phyloP scores from a whole-genome alignment of 2,329 filamentous ascomycete species.

The Hypoxylon sp. region DNA sequence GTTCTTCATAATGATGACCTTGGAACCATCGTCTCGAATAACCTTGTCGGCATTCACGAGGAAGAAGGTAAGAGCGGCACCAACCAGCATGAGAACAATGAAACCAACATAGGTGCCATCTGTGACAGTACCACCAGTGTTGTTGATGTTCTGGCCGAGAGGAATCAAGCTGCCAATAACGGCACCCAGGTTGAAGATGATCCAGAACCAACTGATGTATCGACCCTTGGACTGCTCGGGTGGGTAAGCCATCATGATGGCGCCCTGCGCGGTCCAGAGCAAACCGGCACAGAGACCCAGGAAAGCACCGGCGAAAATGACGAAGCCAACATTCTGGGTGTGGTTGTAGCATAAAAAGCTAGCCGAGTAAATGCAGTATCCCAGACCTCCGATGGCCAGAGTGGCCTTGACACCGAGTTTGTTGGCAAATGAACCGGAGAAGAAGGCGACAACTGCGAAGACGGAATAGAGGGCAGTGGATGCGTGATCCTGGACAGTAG shows the following conservation, averaged over 20 bases:
- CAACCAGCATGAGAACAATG: constrained; percentile 78
- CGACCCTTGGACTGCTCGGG: constrained; percentile 85
- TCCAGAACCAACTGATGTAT: constrained; percentile 94
- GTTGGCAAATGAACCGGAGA: constrained; percentile 85
- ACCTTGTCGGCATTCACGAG: constrained; percentile 77
- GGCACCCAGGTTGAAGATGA: constrained; percentile 93
- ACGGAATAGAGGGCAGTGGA: constrained; percentile 64
- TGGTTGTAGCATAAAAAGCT: constrained; percentile 80
- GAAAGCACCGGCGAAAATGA: constrained; percentile 81
- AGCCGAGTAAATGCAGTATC: constrained; percentile 82
- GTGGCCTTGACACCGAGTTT: constrained; percentile 78
- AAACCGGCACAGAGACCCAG: constrained; percentile 85
- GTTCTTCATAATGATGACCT: constrained; percentile 82
- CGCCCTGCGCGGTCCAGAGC: constrained; percentile 86
- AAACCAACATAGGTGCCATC: constrained; percentile 84
- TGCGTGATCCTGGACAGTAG: constrained; percentile 73
- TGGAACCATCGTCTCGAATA: constrained; percentile 77
- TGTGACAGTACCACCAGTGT: constrained; percentile 63
- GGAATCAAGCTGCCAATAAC: constrained; percentile 87
- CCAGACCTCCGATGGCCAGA: constrained; percentile 79
- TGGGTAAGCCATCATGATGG: constrained; percentile 93
- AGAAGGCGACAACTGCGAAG: constrained; percentile 74
- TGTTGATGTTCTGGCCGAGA: constrained; percentile 80
- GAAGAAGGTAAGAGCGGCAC: constrained; percentile 73
- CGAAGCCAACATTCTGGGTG: constrained; percentile 76